Evolutionary conservation across 495 filamentous ascomycete species (phyloP), one percentile per base, ranked within the genome.

Genomic region (Tuber aestivum): DNA sequence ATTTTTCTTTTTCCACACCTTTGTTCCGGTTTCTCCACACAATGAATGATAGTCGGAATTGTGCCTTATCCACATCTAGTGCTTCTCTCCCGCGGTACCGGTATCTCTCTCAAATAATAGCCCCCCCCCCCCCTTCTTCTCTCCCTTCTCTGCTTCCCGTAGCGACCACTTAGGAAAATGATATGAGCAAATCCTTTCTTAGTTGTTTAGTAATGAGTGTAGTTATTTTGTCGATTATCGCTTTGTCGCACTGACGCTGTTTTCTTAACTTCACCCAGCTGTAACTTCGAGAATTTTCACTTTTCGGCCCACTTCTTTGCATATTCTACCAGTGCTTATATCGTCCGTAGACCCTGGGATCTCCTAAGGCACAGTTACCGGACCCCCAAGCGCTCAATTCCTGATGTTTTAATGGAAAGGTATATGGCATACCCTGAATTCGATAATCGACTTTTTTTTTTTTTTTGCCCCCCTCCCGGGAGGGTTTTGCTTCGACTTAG

Each of bases 11-110:
- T 61, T 61, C 50, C 14, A 61, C n/a, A 12, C 10, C 14, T 32
- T 50, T 32, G n/a, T 61, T 32, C 50, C 50, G 50, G 50, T 61
- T 61, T 61, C 50, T 61, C 50, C 50, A 61, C 50, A 27, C n/a
- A 14, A 32, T 27, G 2, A 9, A 14, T 61, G 23, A n/a, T 3
- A 23, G 48, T 61, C 23, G 50, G 23, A 32, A 61, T 61, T 61
- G 12, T 61, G n/a, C n/a, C n/a, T 32, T 32, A n/a, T 61, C 27
- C 23, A 10, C 50, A 61, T 27, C 10, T 61, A 32, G 50, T 27
- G 50, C 10, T 27, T 61, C 50, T 32, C 48, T 50, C 23, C 48
- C 23, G 48, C 23, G 12, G 48, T 50, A 50, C n/a, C 23, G 12
- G 48, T 50, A 50, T 50, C 48, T n/a, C 42, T 14, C 50, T 61